Evolutionary conservation across 2,329 filamentous ascomycete species (phyloP).

Genomic region (Fusarium algeriense): DNA sequence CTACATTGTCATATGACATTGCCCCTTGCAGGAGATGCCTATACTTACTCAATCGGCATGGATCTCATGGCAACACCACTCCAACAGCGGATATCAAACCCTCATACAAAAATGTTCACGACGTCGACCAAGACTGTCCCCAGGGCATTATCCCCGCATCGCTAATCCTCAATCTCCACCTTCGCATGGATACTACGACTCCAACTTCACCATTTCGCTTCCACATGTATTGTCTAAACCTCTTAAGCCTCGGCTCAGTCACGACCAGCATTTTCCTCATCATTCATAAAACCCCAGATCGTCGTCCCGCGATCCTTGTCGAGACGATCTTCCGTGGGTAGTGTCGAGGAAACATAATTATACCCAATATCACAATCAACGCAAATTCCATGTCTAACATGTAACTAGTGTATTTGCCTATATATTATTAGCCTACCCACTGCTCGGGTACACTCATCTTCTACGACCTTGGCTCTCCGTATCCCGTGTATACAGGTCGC

Average conservation of each 20-base stretch:
- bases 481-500: slow-evolving; percentile 29
- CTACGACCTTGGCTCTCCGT: slow-evolving; percentile 6
- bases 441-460: slow-evolving; percentile 18
- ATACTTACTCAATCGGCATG: neutral
- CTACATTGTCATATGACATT: neutral
- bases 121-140: slow-evolving; percentile 30
- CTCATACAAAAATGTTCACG: slow-evolving; percentile 15
- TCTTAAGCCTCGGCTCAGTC: slow-evolving; percentile 29
- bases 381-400: slow-evolving; percentile 8
- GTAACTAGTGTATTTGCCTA: slow-evolving; percentile 37
- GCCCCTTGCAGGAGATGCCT: slow-evolving; percentile 22
- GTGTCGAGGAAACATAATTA: neutral
- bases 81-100: neutral
- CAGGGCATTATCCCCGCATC: slow-evolving; percentile 26
- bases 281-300: neutral
- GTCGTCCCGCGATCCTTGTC: neutral
- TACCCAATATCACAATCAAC: neutral
- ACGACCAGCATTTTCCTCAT: neutral
- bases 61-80: neutral
- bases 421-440: slow-evolving; percentile 39
- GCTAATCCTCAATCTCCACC: slow-evolving; percentile 32
- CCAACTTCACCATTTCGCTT: slow-evolving; percentile 13
- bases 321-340: too few relatives aligned
- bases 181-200: neutral
- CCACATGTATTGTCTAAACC: slow-evolving; percentile 24